phyloP scores from a whole-genome alignment of 371 early-diverging fungal genomes.

The Dinochytrium kinnereticum region DNA sequence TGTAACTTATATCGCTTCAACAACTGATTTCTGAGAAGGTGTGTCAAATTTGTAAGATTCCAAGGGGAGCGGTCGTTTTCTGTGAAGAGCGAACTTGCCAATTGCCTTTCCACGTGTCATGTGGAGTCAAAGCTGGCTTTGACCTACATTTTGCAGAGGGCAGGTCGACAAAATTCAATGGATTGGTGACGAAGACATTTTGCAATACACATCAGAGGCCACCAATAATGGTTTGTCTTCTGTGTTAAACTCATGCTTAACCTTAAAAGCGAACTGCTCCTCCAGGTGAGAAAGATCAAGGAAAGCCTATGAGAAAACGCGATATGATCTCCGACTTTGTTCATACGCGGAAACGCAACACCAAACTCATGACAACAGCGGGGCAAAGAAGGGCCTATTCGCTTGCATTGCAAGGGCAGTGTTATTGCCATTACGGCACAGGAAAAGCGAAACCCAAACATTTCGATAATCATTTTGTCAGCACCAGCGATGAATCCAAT shows the following conservation, averaged over 20 bases:
- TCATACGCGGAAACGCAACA: not conserved
- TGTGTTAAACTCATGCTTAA: no score
- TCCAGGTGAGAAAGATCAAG: not conserved
- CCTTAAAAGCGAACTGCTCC: not conserved
- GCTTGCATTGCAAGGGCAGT: not conserved
- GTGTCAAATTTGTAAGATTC: conserved; percentile 28
- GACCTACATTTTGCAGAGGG: conserved; percentile 29
- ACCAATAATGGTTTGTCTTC: conserved; percentile 1
- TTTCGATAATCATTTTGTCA: not conserved
- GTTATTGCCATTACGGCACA: not conserved
- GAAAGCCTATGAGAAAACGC: not conserved
- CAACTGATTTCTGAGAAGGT: not conserved
- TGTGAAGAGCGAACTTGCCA: conserved; percentile 35
- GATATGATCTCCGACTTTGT: conserved; percentile 1
- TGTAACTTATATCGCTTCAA: not conserved
- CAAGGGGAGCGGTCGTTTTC: conserved; percentile 29
- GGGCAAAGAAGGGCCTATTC: conserved; percentile 11
- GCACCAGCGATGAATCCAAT: not conserved
- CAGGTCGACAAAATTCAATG: not conserved
- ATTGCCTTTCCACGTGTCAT: conserved; percentile 32
- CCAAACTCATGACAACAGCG: not conserved
- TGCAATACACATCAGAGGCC: not conserved
- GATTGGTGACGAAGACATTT: not conserved
- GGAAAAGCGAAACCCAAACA: not conserved
- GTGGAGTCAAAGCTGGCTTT: conserved; percentile 33